Evolutionary conservation across 176 grass and related monocot genomes (phyloP), one percentile per base, ranked within the genome.

Genomic region (Neostapfia colusana): DNA sequence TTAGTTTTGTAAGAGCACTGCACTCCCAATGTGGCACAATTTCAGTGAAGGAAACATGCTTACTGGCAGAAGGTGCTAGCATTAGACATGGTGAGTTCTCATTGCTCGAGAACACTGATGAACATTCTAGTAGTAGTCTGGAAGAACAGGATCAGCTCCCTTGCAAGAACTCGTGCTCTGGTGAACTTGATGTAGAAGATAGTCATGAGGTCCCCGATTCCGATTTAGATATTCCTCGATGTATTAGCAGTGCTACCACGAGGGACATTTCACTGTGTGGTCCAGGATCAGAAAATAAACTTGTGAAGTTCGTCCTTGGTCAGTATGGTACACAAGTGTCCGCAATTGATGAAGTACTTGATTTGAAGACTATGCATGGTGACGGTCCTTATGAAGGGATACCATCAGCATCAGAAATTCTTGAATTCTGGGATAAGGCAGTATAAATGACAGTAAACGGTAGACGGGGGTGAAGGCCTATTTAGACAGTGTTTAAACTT

Each of bases 371-470:
- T 67, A 57, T 74, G 20, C 23, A 76, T 62, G 42, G 45, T 63
- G 75, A 77, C 15, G 85, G 24, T 51, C 76, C 78, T 15, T 85
- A 82, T 17, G 39, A 69, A 67, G 65, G 60, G 59, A 70, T 85
- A 50, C 87, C 84, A n/a, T 69, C 81, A 58, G 84, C 90, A 57
- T 85, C 43, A 57, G 84, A 89, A 50, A 93, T 93, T 79, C 84
- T 93, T 18, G 69, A 87, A 61, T 43, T 34, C 24, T 93, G 90
- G 90, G 83, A 84, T 44, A 55, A 85, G 48, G 76, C 87, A 1
- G 65, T 43, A 51, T 79, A 34, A 67, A 86, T 44, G 69, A 35
- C 42, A 69, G n/a, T n/a, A n/a, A n/a, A n/a, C n/a, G n/a, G n/a
- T n/a, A n/a, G n/a, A n/a, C n/a, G n/a, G n/a, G n/a, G n/a, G n/a